phyloP scores from a whole-genome alignment of 2,329 filamentous ascomycete species.

The Periconia sp. region DNA sequence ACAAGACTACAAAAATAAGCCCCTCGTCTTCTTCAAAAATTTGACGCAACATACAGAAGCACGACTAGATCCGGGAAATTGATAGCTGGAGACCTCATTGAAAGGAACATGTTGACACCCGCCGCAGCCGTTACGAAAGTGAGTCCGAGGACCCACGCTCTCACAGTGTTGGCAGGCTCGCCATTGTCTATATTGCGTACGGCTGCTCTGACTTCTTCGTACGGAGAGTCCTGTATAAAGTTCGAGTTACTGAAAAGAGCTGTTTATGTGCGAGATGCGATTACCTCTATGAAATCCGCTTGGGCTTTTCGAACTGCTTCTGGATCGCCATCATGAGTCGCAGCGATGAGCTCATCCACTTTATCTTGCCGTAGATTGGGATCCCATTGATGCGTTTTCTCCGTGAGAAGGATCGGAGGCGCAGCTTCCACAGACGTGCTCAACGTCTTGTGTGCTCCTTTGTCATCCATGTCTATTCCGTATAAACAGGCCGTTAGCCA shows the following conservation, averaged over 20 bases:
- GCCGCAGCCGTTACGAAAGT: conserved; percentile 48
- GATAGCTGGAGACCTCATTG: conserved; percentile 63
- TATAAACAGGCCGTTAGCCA: background rate
- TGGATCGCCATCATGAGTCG: conserved; percentile 17
- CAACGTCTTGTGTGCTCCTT: conserved; percentile 1
- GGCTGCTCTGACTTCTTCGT: conserved; percentile 41
- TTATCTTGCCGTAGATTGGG: conserved; percentile 23
- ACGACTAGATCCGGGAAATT: conserved; percentile 63
- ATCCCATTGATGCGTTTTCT: conserved; percentile 24
- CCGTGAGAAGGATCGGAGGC: conserved; percentile 3
- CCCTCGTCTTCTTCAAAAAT: too few relatives aligned
- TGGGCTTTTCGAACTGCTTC: conserved; percentile 15
- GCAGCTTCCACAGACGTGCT: conserved; percentile 8
- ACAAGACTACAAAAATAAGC: conserved; percentile 43
- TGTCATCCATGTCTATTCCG: conserved; percentile 5
- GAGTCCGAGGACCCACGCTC: conserved; percentile 51
- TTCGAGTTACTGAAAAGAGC: background rate
- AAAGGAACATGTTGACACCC: conserved; percentile 63
- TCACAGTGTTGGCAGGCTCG: conserved; percentile 47
- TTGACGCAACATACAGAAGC: conserved; percentile 50
- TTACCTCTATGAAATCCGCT: conserved; percentile 12
- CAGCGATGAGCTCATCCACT: conserved; percentile 18
- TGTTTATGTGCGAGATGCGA: background rate
- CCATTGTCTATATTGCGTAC: conserved; percentile 50
- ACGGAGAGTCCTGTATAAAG: conserved; percentile 16